Conservation (phyloP, 1,139 yeast genomes). For the Candida buenavistaensis region DNA sequence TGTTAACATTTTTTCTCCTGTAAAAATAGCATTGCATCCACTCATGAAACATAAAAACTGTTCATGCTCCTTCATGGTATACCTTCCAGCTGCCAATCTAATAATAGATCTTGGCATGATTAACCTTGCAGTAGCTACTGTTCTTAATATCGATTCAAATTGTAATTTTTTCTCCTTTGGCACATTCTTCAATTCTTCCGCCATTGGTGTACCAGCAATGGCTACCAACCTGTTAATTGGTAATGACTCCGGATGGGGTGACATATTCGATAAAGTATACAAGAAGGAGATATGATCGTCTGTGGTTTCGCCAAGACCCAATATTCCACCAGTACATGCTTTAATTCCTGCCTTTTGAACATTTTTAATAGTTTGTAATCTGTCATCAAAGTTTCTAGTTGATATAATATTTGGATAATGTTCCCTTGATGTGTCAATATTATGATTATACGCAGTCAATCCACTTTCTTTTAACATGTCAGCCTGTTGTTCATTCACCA, state of each 20-base stretch:
- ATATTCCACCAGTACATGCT: slow-evolving; percentile 79
- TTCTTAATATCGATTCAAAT: slow-evolving; percentile 63
- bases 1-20: slow-evolving; percentile 80
- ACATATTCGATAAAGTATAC: slow-evolving; percentile 66
- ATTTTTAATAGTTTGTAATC: slow-evolving; percentile 62
- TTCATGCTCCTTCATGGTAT: slow-evolving; percentile 76
- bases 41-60: slow-evolving; percentile 76
- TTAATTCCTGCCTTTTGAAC: slow-evolving; percentile 67
- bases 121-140: slow-evolving; percentile 74
- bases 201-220: slow-evolving; percentile 77
- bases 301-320: slow-evolving; percentile 74
- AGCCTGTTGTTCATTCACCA: slow-evolving; percentile 68
- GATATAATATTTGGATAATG: slow-evolving; percentile 72
- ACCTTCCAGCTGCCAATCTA: slow-evolving; percentile 78
- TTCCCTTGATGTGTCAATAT: slow-evolving; percentile 77
- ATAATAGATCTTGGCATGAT: slow-evolving; percentile 73
- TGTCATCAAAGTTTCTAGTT: slow-evolving; percentile 69
- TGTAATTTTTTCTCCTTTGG: slow-evolving; percentile 42
- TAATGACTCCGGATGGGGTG: slow-evolving; percentile 72
- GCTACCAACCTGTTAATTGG: slow-evolving; percentile 83
- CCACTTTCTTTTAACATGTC: slow-evolving; percentile 62
- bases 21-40: slow-evolving; percentile 79
- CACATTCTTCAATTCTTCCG: slow-evolving; percentile 47
- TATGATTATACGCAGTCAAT: slow-evolving; percentile 79
- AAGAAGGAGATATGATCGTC: slow-evolving; percentile 72